A percentile compares a stretch with the other conserved stretches of the same genome.
Evolutionary conservation across 257 asterid species (phyloP).

Genomic region (Solanum appendiculatum): DNA sequence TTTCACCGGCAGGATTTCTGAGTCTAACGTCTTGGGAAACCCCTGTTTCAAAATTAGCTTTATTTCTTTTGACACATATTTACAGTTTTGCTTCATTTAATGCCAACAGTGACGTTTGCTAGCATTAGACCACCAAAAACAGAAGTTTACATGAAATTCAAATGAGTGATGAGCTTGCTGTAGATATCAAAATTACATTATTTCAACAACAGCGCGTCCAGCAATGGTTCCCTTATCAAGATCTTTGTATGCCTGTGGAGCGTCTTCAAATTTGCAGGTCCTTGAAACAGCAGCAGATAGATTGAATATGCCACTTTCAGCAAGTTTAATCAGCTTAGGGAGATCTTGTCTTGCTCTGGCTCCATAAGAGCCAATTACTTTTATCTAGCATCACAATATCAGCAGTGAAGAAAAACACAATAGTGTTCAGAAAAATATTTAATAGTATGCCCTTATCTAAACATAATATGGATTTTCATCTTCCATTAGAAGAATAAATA

Average conservation of each 20-base stretch:
- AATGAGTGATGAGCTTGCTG: neutral
- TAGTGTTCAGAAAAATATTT: neutral
- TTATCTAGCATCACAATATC: conserved; percentile 45
- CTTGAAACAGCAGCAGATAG: conserved; percentile 79
- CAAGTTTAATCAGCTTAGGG: conserved; percentile 79
- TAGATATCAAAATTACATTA: conserved; percentile 39
- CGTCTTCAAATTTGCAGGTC: conserved; percentile 76
- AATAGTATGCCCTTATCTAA: neutral
- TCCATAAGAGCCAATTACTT: conserved; percentile 90
- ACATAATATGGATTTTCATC: neutral
- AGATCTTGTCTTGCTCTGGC: conserved; percentile 94
- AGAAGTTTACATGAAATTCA: neutral
- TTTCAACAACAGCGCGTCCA: conserved; percentile 86
- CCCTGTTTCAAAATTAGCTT: neutral
- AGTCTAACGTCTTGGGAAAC: neutral
- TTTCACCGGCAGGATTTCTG: neutral
- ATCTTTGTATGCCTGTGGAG: conserved; percentile 53
- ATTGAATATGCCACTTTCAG: conserved; percentile 77
- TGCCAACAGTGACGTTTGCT: neutral
- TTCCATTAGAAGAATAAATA: neutral
- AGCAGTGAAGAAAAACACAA: neutral
- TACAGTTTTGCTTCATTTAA: neutral
- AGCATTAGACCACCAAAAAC: neutral
- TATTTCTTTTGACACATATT: neutral
- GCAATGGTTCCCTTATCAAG: conserved; percentile 64